Evolutionary conservation across 192 early-diverging fungal species (phyloP).

Genomic region (Coemansia sp.): DNA sequence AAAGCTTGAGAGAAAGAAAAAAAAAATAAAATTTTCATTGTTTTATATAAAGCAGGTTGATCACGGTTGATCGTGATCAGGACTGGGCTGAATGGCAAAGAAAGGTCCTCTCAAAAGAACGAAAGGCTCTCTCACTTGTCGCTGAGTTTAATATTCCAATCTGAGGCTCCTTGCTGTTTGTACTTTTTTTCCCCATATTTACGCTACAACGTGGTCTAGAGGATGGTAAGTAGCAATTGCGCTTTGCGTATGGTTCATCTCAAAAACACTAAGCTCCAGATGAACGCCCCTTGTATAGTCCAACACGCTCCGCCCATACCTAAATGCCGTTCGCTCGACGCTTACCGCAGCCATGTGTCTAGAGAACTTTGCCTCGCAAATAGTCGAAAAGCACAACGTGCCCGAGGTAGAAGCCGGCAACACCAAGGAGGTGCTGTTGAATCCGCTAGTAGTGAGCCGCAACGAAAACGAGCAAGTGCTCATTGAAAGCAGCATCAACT

Average conservation of each 20-base stretch:
- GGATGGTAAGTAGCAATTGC: conserved; percentile 10
- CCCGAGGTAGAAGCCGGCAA: conserved; percentile 89
- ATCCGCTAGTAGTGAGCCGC: conserved; percentile 79
- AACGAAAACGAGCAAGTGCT: conserved; percentile 93
- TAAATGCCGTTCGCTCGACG: conserved; percentile 89
- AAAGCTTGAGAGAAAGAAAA: conserved; percentile 13
- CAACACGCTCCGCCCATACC: conserved; percentile 94
- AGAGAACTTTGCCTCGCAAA: conserved; percentile 97
- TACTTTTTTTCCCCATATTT: neutral
- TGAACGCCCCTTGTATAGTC: conserved; percentile 59
- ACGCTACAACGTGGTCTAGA: neutral
- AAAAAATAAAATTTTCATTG: neutral
- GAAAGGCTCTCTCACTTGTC: no score
- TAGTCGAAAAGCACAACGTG: conserved; percentile 97
- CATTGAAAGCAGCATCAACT: conserved; percentile 91
- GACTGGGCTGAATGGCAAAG: neutral
- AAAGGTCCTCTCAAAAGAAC: no score
- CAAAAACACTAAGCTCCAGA: neutral
- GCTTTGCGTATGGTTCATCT: neutral
- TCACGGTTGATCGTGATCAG: conserved; percentile 10
- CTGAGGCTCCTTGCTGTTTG: neutral
- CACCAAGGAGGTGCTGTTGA: conserved; percentile 81
- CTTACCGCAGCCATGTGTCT: conserved; percentile 93
- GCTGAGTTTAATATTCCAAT: neutral
- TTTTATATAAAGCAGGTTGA: conserved; percentile 8